Base-by-base conservation (phyloP, 768 basidiomycete genomes). In the Boletus rufocinnamomeus region DNA sequence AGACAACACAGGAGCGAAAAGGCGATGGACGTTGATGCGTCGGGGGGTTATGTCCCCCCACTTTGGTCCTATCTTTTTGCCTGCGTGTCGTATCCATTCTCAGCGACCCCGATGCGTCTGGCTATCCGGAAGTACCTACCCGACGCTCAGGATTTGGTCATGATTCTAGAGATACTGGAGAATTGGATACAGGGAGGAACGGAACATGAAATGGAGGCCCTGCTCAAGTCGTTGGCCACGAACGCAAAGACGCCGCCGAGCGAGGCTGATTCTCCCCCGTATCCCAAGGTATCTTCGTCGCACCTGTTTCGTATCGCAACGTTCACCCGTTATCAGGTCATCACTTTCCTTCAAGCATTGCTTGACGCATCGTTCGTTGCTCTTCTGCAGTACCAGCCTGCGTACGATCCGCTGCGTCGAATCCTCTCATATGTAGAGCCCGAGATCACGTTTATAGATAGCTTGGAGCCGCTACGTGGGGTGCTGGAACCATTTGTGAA, bases 351-450 rank as follows among this genome's bases (percentile, higher is more conserved):
- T 9, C 86, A 88, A 72, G 75, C 78, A 6, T 69, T 91, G 54
- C 77, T 93, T 28, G 91, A 93, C 70, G 80, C 89, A 1, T 86
- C 83, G 14, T 90, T 89, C 68, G 77, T 92, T 47, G 73, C 79
- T 1, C 77, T 93, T 23, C 76, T 93, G 14, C 84, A 87, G 59
- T 79, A 91, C 65, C 70, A 80, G 16, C 84, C 85, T 0, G 79
- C 87, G 6, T 84, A 89, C 63, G 63, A 66, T 25, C 62, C 84
- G 27, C 75, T 93, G 23, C 78, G 74, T 28, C 71, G 68, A 10
- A 72, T 90, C 34, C 75, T 81, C 38, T 70, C 78, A 1, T 77
- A 80, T 30, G 73, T 91, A 52, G 77, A 81, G 47, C 81, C 83
- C 4, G 86, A 88, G 68, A 75, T 90, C 13, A 64, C 58, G 3